Base-by-base conservation (phyloP, 2,329 filamentous ascomycete genomes). In the Periconia macrospinosa region DNA sequence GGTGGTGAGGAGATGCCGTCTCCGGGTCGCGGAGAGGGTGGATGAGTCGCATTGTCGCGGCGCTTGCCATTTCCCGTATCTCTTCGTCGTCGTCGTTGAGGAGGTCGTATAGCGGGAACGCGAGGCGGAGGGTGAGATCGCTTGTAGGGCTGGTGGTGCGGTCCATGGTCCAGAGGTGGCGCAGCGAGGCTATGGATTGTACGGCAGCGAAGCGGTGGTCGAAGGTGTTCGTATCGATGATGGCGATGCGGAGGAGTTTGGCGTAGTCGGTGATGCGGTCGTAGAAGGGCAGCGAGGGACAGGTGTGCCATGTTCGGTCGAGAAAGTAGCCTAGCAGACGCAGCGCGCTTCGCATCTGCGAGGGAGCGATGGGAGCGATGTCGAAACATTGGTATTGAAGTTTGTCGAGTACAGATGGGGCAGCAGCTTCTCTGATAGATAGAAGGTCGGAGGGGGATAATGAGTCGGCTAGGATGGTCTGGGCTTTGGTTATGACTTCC, bases 61-160 rank as follows among this genome's bases (percentile, higher is more conserved):
- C 55, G 2, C 86, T 83, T 8, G 87, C 88, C 1, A 83, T 71
- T 33, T 87, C 83, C 43, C 93, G 85, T 58, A 97, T 83, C 53
- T 97, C 92, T 57, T 96, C 91, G 67, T 97, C 93, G 68, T 97
- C 93, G 68, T 97, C 94, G 67, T 90, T 89, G 45, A 73, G 65
- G 46, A 67, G 52, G 52, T 68, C 63, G 63, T 70, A 66, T 1
- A 73, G 56, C 3, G 87, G 79, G 6, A 91, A 70, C 48, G 43
- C 44, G 6, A 75, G 56, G 17, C 57, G 56, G 1, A 74, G 64
- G 44, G 68, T 37, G 1, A 66, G 52, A 0, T 57, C 18, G 1
- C 47, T 41, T 7, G 55, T 60, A 37, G 46, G 3, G 23, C 56
- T 59, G 1, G 56, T 59, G 8, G 46, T 45, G 1, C 58, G 30